Evolutionary conservation across 2,329 filamentous ascomycete genomes (phyloP).

Genomic region (Sporothrix pallida): DNA sequence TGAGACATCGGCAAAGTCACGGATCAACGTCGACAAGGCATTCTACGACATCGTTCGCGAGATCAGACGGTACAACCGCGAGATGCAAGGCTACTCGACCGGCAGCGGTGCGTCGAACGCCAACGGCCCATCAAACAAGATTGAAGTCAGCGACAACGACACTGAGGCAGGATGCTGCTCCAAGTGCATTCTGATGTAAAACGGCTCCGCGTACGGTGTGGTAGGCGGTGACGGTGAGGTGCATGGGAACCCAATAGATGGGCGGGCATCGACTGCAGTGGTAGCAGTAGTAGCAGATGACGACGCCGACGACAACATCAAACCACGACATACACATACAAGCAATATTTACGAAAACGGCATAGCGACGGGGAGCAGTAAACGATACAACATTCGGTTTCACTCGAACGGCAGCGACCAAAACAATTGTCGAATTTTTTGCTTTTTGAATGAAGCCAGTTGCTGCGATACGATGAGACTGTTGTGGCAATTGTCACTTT

Average conservation of each 20-base stretch:
- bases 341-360: background rate
- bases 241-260: background rate
- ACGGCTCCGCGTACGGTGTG: background rate
- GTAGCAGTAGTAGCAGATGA: background rate
- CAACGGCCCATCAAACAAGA: constrained; percentile 70
- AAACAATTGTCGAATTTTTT: background rate
- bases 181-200: constrained; percentile 39
- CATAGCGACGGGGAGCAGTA: background rate
- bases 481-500: background rate
- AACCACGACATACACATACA: background rate
- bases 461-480: background rate
- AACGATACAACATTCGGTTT: background rate
- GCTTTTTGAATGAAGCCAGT: background rate
- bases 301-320: constrained; percentile 12
- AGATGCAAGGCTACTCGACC: constrained; percentile 87
- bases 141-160: constrained; percentile 76
- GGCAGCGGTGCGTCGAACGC: constrained; percentile 68
- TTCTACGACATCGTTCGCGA: constrained; percentile 99
- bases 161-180: constrained; percentile 78
- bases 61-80: constrained; percentile 97
- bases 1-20: constrained; percentile 97
- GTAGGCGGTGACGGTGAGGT: background rate
- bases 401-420: background rate
- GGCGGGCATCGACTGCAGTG: background rate
- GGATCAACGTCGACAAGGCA: constrained; percentile 97